A percentile compares a stretch with the other conserved stretches of the same genome.
Evolutionary conservation across 345 rosid species (phyloP).

Genomic region (Draba incana): DNA sequence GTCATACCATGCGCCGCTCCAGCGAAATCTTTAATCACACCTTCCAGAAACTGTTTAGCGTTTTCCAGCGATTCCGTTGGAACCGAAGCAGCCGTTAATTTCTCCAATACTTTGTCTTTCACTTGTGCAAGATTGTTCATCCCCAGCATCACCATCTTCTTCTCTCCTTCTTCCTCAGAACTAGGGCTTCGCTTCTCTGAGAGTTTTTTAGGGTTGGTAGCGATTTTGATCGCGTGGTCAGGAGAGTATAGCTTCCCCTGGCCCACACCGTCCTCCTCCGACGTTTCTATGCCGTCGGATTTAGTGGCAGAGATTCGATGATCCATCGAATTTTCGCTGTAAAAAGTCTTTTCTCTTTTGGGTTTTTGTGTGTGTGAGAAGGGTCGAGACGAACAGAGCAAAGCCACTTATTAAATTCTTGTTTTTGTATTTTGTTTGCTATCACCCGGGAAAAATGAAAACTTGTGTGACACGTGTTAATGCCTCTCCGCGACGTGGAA

Average conservation of each 20-base stretch:
- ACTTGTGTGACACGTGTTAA: slow-evolving; percentile 17
- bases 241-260: slow-evolving; percentile 41
- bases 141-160: slow-evolving; percentile 31
- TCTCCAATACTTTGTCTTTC: slow-evolving; percentile 53
- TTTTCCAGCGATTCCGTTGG: slow-evolving; percentile 55
- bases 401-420: slow-evolving; percentile 30
- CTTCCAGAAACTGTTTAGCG: slow-evolving; percentile 48
- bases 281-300: slow-evolving; percentile 34
- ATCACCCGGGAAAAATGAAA: slow-evolving; percentile 35
- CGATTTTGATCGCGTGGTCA: slow-evolving; percentile 40
- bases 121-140: slow-evolving; percentile 45
- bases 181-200: slow-evolving; percentile 9
- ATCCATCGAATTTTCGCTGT: slow-evolving; percentile 2
- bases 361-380: too few species aligned
- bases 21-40: slow-evolving; percentile 47
- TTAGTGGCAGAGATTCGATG: slow-evolving; percentile 29
- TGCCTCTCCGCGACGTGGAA: slow-evolving; percentile 20
- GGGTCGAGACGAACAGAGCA: slow-evolving; percentile 32
- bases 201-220: not conserved
- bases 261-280: slow-evolving; percentile 6
- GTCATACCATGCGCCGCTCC: slow-evolving; percentile 56
- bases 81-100: slow-evolving; percentile 51
- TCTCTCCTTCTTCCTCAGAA: not conserved
- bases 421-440: slow-evolving; percentile 26
- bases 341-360: not conserved